Evolutionary conservation across 768 basidiomycete genomes (phyloP), one percentile per base, ranked within the genome.

Genomic region (Candolleomyces eurysporus): DNA sequence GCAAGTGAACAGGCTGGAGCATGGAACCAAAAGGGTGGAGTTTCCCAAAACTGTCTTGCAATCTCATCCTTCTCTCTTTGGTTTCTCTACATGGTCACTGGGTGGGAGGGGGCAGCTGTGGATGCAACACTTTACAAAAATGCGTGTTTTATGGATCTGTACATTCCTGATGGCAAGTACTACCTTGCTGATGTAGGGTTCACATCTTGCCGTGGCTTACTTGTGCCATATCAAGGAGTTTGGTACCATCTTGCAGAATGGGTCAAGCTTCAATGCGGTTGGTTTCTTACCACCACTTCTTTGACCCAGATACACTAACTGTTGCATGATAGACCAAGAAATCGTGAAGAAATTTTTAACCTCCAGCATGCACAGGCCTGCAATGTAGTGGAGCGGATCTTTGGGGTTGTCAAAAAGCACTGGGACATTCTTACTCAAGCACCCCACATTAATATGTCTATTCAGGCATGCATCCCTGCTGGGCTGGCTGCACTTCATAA

Each of bases 331-430:
- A 76, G 75, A 42, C 78, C 78, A 42, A 43, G 14, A 56, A 76
- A 73, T 46, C 61, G 69, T 42, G 67, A 80, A 65, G 77, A 81
- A 63, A 64, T 81, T 0, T 80, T 72, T 61, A 82, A 80, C 68
- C 68, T 81, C 3, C 66, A 71, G 21, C 77, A 82, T 69, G 68
- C 77, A 9, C 68, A 67, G 59, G 72, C 71, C 51, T 69, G 68
- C 1, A 82, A 79, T 71, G 68, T 77, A 32, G 66, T 79, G 60
- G 75, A 78, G 61, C 65, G 61, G 14, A 76, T 78, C 36, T 78
- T 78, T 71, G 77, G 76, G 56, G 71, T 78, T 4, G 9, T 74
- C 49, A 79, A 78, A 65, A 57, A 63, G 17, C 58, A 65, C 0
- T 72, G 61, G 49, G 49, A 26, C 13, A 67, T 71, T 43, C 65